Base-by-base conservation (phyloP, 2,329 filamentous ascomycete genomes). In the Colletotrichum eleusines region DNA sequence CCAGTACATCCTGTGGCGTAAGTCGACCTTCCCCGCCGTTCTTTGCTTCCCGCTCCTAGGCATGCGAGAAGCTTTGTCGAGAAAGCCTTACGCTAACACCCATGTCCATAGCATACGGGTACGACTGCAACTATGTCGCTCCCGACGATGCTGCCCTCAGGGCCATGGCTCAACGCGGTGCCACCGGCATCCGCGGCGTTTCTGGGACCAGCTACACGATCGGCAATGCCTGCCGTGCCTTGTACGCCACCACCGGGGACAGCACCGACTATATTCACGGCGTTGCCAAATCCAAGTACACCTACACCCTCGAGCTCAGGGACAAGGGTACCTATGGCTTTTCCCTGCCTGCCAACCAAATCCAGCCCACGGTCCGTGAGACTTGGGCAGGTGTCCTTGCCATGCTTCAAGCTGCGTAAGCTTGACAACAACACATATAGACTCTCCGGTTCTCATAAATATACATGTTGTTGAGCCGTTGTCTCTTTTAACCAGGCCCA, bases 1-100 rank as follows among this genome's bases (percentile, higher is more conserved):
- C 14, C 89, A 91, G 66, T 74, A 73, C 54, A 74, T 74, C 18
- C 70, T 74, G 5, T 73, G 69, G 72, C 73, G 72, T 74, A 46
- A 54, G 68, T 44, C 14, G 1, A 20, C 3, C 4, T 2, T 3
- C 42, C 8, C 6, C 5, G 46, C 28, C 1, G 4, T 26, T 5
- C 9, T 5, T 8, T 48, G 6, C 44, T 23, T 3, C 14, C 9
- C 6, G 11, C 26, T 26, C 14, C 14, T 8, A 2, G 9, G 3
- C 8, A 18, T 35, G 8, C 20, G 4, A 46, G 5, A 1, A 23
- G 20, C 9, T 2, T 35, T 23, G 4, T 9, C 14, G 16, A 14
- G 11, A 8, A 5, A 35, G 1, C 11, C 31, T 16, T 33, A 5
- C 2, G 18, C 40, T 60, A n/a, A 60, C 12, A 46, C 20, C 12